Base-by-base conservation (phyloP, 1,284 basidiomycete genomes). In the Cerrena zonata region DNA sequence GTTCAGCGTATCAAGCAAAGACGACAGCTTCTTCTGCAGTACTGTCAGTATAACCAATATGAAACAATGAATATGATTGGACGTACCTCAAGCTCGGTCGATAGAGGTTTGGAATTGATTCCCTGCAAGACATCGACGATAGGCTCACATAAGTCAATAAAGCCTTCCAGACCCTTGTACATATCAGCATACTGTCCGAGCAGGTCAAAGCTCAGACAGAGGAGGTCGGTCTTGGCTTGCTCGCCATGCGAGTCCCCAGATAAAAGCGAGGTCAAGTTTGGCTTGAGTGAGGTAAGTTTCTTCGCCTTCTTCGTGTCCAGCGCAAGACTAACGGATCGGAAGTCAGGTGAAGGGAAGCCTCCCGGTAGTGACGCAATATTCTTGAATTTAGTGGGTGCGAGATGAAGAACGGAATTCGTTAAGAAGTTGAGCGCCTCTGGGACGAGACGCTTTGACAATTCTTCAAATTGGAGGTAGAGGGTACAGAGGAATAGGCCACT, bases 361-460 rank as follows among this genome's bases (percentile, higher is more conserved):
- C 84, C 84, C 3, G 84, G 88, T 37, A 90, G 59, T 1, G 72
- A 69, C 43, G 69, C 67, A 36, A 62, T 64, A 52, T 72, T 65
- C 27, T 69, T 68, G 63, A 81, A 84, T 15, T 59, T 58, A 58
- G 82, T 78, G 0, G 89, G 89, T 0, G 85, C 77, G 7, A 98
- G 78, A 58, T 90, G 81, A 22, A 92, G 69, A 27, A 91, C 66
- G 2, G 82, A 65, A 53, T 86, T 86, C 15, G 84, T 71, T 27
- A 92, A 63, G 63, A 95, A 95, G 67, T 90, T 95, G 56, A 94
- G 65, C 1, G 80, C 90, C 67, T 99, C 96, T 0, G 96, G 96
- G 2, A 96, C 80, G 37, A 95, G 70, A 3, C 95, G 83, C 64
- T 90, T 92, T 13, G 92, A 94, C 41, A 90, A 69, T 23, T 71